phyloP scores from a whole-genome alignment of 2,329 filamentous ascomycete genomes.

The Epicoccum nigrum region DNA sequence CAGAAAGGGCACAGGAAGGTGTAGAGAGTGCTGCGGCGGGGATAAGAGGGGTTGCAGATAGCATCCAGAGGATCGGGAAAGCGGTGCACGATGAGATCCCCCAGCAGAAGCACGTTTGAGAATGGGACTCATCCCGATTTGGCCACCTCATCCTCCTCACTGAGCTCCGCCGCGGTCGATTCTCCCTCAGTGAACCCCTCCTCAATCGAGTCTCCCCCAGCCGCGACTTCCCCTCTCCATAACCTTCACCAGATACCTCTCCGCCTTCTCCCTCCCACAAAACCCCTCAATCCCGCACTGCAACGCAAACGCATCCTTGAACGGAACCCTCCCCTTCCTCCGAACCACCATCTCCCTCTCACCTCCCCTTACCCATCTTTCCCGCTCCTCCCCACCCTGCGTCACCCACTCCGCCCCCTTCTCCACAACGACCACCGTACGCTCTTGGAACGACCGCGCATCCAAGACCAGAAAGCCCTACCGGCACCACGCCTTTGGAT shows the following conservation, averaged over 20 bases:
- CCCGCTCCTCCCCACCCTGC: too few relatives aligned
- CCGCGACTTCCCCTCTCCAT: not conserved
- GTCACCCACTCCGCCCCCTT: not conserved
- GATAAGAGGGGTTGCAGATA: slow-evolving; percentile 18
- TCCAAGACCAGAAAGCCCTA: not conserved
- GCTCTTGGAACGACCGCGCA: not conserved
- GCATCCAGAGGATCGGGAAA: slow-evolving; percentile 18
- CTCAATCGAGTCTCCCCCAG: not conserved
- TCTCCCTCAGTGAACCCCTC: too few relatives aligned
- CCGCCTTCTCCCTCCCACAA: not conserved
- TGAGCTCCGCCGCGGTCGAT: too few relatives aligned
- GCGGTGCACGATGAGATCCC: slow-evolving; percentile 20
- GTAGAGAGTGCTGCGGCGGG: slow-evolving; percentile 12
- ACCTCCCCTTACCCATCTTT: not conserved
- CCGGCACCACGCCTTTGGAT: not conserved
- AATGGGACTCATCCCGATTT: too few relatives aligned
- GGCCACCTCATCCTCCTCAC: too few relatives aligned
- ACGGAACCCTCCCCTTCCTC: not conserved
- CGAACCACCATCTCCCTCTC: not conserved
- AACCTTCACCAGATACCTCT: not conserved
- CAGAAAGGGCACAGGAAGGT: slow-evolving; percentile 11
- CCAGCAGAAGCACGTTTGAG: slow-evolving; percentile 4
- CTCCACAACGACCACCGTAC: not conserved
- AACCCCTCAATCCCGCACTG: not conserved
- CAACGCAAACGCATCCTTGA: not conserved